These are phyloP conservation scores for Colletotrichum godetiae DNA, from an alignment of 2,329 filamentous ascomycete genomes.

Conservation along the genomic window DNA sequence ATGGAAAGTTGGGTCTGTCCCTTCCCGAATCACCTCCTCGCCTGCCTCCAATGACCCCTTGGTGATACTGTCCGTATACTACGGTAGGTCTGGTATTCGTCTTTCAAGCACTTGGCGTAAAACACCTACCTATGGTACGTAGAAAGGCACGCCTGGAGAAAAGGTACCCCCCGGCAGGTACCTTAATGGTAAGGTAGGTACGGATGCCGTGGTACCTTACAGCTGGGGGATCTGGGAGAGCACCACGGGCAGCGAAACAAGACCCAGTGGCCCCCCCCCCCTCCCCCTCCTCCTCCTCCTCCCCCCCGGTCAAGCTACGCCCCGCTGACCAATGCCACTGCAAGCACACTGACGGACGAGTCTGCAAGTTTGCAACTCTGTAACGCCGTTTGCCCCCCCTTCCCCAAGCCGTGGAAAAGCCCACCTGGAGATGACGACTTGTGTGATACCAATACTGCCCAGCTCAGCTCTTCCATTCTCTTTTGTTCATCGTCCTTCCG, in stretches of 20 bases:
- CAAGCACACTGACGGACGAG: conserved; percentile 32
- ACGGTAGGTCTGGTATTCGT: too few relatives aligned
- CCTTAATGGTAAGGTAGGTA: too few relatives aligned
- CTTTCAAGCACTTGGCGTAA: too few relatives aligned
- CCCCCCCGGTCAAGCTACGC: conserved; percentile 15
- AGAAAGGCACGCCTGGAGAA: too few relatives aligned
- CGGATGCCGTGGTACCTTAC: too few relatives aligned
- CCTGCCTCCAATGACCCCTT: background rate
- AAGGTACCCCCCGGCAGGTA: background rate
- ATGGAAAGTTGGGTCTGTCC: too few relatives aligned
- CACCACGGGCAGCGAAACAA: too few relatives aligned
- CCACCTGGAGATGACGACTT: conserved; percentile 10
- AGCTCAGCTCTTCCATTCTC: background rate
- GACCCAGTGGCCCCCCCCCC: background rate
- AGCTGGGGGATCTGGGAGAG: too few relatives aligned
- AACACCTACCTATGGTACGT: too few relatives aligned
- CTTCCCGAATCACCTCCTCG: background rate
- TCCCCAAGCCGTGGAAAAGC: conserved; percentile 2
- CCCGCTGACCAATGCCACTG: conserved; percentile 34
- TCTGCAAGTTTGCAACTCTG: conserved; percentile 36
- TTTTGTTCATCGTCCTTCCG: conserved; percentile 27
- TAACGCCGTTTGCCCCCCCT: conserved; percentile 29
- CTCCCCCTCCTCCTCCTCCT: background rate
- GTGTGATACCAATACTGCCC: conserved; percentile 33
- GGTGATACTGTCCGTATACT: too few relatives aligned